Base-by-base conservation (phyloP, 2,329 filamentous ascomycete species). In the Chrysoporthe deuterocubensis region DNA sequence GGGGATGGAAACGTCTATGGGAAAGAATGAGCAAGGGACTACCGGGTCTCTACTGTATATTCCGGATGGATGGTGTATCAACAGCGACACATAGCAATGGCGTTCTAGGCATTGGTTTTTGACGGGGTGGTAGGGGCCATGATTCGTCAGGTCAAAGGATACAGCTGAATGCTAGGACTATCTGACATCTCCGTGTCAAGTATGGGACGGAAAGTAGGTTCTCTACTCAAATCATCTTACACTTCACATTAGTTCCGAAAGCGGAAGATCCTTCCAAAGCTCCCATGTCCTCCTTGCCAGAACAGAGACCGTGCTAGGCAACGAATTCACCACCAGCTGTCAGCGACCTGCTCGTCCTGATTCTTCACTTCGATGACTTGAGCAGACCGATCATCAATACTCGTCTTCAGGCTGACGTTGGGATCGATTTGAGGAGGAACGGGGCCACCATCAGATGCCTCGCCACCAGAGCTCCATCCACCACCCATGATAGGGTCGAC, bases 391-490 rank as follows among this genome's bases (percentile, higher is more conserved):
- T 32, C 6, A 7, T 56, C 52, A 42, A n/a, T 1, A n/a, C 13
- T 2, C 14, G 44, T n/a, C 48, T 56, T 64, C 11, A 64, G 62
- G 50, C 42, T 56, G 16, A 14, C 34, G 37, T 65, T 54, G 26
- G 57, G 60, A 40, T 69, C 44, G 11, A 48, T 58, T 21, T 26
- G 54, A 16, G 44, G 60, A 26, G 62, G 60, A n/a, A 60, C 44
- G 13, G 50, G 50, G 56, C 74, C 75, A 14, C 78, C 78, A 62
- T 79, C 78, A 11, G 74, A 73, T 21, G 72, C 70, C 67, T 78
- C 77, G 13, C 74, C 77, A 3, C 73, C 72, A 2, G 74, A 76
- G 5, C 69, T 73, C 76, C 76, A 79, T 7, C 77, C 76, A 16
- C 73, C 73, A n/a, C 71, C 69, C 43, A 68, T 65, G 18, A 66